Base-by-base conservation (phyloP, 2,329 filamentous ascomycete species). In the Aquanectria penicillioides region DNA sequence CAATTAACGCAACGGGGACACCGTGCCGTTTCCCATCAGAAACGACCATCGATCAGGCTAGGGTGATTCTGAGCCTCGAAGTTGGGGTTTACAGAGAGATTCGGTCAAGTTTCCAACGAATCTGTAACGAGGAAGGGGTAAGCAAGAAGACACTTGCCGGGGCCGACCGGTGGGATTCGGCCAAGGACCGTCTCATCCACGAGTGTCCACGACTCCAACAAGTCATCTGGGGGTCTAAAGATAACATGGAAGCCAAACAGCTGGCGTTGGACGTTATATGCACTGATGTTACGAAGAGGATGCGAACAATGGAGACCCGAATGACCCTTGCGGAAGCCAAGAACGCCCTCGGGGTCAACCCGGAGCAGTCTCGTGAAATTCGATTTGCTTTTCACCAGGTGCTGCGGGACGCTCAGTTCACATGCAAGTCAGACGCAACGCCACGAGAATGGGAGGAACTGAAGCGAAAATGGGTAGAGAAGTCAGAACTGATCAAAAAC, bases 1-100 rank as follows among this genome's bases (percentile, higher is more conserved):
- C 89, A 12, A 83, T 89, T 31, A 89, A 92, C 70, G 86, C 86
- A 6, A 83, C 88, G 1, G 86, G 88, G 5, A 86, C 88, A 17
- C 88, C 89, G 12, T 89, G 90, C 12, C 86, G 92, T 18, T 95
- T 93, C 63, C 90, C 90, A 1, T 94, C 91, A 0, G 92, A 95
- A 74, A 94, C 90, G 11, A 94, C 91, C 0, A 85, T 95, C 57
- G 89, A 92, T 64, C 90, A 94, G 74, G 89, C 89, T 69, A 92
- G 93, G 70, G 81, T 82, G 11, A 89, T 88, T 58, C 79, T 96
- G 23, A 80, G 78, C 31, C 79, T 96, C 28, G 85, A 90, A 68
- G 85, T 83, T 44, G 74, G 80, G 2, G 77, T 84, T 36, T 95
- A 95, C 72, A 82, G 81, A 26, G 77, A 85, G 57, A 74, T 92